A percentile compares a stretch with the other conserved stretches of the same genome.
Conservation (phyloP, 2,329 filamentous ascomycete species). For the Teratosphaeria epicoccoides region DNA sequence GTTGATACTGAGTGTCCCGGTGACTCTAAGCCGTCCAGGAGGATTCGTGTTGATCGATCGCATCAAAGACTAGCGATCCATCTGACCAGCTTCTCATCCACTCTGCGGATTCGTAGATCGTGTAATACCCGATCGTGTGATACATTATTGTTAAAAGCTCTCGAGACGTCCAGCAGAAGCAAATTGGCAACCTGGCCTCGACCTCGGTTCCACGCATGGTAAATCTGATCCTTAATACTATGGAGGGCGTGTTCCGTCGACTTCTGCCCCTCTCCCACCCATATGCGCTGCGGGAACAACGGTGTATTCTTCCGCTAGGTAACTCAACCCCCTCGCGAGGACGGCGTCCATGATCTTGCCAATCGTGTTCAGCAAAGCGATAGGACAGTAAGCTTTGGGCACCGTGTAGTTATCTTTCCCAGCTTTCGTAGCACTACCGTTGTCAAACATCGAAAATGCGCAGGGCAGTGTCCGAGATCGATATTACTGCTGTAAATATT, state of each 20-base stretch:
- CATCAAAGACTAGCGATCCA: not conserved
- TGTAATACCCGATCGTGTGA: slow-evolving; percentile 27
- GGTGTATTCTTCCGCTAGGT: slow-evolving; percentile 11
- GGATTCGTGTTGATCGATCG: slow-evolving; percentile 10
- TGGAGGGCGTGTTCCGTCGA: slow-evolving; percentile 22
- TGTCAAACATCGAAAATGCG: slow-evolving; percentile 10
- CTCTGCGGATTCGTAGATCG: slow-evolving; percentile 17
- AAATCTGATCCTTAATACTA: slow-evolving; percentile 18
- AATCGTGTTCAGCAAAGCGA: slow-evolving; percentile 20
- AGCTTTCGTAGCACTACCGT: slow-evolving; percentile 21
- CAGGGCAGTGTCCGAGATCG: not conserved
- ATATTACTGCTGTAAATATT: no score
- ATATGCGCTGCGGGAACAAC: slow-evolving; percentile 20
- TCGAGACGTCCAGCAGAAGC: slow-evolving; percentile 23
- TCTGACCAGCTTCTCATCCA: not conserved
- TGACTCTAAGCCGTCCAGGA: slow-evolving; percentile 2
- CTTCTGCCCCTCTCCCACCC: slow-evolving; percentile 16
- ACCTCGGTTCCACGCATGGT: slow-evolving; percentile 10
- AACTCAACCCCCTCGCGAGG: slow-evolving; percentile 13
- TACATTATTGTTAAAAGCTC: slow-evolving; percentile 27
- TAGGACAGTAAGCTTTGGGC: slow-evolving; percentile 20
- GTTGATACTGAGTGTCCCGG: slow-evolving; percentile 6
- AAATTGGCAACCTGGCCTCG: slow-evolving; percentile 20
- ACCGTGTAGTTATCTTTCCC: slow-evolving; percentile 20
- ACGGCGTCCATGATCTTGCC: slow-evolving; percentile 23